Evolutionary conservation across 805 yeast species (phyloP).

Genomic region (Blastobotrys parvus): DNA sequence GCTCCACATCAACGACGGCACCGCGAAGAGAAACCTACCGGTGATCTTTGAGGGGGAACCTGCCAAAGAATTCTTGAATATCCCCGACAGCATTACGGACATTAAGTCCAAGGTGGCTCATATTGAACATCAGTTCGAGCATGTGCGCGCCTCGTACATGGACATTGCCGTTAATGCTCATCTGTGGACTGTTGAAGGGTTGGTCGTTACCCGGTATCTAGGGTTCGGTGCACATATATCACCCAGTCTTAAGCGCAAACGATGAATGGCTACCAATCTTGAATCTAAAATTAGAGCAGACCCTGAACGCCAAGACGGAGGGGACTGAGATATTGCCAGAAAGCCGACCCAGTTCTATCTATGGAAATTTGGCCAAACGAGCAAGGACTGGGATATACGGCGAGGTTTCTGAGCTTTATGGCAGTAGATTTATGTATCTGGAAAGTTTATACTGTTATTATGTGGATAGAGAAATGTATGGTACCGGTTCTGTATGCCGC

Average conservation of each 20-base stretch:
- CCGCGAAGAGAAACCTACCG: background rate
- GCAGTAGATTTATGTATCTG: too few species aligned
- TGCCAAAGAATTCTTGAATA: background rate
- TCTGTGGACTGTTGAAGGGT: background rate
- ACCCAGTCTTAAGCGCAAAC: background rate
- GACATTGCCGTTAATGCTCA: background rate
- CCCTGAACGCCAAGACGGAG: background rate
- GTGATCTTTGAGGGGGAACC: background rate
- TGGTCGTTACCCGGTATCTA: background rate
- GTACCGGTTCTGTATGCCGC: too few species aligned
- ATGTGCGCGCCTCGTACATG: background rate
- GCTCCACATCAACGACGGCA: background rate
- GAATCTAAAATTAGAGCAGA: background rate
- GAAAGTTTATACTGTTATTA: too few species aligned
- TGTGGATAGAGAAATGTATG: too few species aligned
- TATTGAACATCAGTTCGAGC: background rate
- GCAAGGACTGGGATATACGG: too few species aligned
- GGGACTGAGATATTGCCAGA: background rate
- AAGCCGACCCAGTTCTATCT: too few species aligned
- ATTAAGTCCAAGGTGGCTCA: background rate
- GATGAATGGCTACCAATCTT: too few species aligned
- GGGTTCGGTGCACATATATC: background rate
- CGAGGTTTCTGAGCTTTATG: too few species aligned
- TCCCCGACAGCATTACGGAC: too few species aligned
- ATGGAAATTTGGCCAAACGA: too few species aligned